Conservation (phyloP, 192 early-diverging fungal species). For the Dimargaris cristalligena region DNA sequence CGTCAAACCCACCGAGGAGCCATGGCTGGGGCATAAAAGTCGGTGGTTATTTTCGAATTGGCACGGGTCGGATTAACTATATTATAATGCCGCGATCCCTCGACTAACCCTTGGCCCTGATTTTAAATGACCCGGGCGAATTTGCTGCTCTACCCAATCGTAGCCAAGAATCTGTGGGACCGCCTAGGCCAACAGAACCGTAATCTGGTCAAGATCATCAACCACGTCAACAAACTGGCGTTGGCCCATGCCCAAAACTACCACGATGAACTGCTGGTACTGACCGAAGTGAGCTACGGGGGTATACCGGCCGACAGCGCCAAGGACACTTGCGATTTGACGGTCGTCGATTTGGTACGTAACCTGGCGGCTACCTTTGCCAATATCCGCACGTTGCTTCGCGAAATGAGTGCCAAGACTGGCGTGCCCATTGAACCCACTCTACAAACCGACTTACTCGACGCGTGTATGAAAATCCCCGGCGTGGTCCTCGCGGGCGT, state of each 20-base stretch:
- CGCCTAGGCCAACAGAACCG: constrained; percentile 25
- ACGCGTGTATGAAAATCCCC: constrained; percentile 57
- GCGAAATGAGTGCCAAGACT: constrained; percentile 51
- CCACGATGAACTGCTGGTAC: background rate
- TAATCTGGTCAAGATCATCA: background rate
- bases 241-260: background rate
- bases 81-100: no score
- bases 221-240: background rate
- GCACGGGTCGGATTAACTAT: no score
- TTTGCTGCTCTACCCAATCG: no score
- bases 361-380: constrained; percentile 14
- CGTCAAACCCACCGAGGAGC: no score
- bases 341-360: background rate
- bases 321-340: background rate
- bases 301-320: background rate
- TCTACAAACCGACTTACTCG: constrained; percentile 71
- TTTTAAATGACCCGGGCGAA: no score
- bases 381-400: constrained; percentile 45
- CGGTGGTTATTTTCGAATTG: no score
- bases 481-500: constrained; percentile 89
- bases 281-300: background rate
- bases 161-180: no score
- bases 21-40: no score
- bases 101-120: constrained; percentile 21
- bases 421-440: constrained; percentile 80